Base-by-base conservation (phyloP, 2,329 filamentous ascomycete species). In the Diaporthe destruens region DNA sequence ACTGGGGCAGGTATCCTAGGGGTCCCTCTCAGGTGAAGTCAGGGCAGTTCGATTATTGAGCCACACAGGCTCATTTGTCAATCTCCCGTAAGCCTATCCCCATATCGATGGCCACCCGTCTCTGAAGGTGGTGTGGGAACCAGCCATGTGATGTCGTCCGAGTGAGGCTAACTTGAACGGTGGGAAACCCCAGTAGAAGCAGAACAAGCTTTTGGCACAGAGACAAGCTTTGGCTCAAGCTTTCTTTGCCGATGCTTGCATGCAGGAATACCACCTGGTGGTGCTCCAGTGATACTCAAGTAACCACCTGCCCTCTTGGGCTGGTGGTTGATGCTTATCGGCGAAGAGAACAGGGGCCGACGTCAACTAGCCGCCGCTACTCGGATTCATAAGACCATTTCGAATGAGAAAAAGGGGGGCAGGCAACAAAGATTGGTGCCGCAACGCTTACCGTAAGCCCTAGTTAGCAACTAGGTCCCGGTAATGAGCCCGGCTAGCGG, bases 301-400 rank as follows among this genome's bases (percentile, higher is more conserved):
- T n/a, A 53, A 47, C 47, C 25, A 66, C 61, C 61, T 66, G 61
- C 61, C 61, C 6, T 18, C 36, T 66, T 25, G 5, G 61, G 61
- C 12, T 36, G 20, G 16, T 11, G n/a, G 20, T 7, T 51, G 23
- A 23, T 36, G 44, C 44, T n/a, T 51, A 65, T 36, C 61, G 20
- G 42, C 36, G 29, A 6, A 25, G 25, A 51, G 20, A 34, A 51
- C 61, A 25, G 29, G 25, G 59, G 44, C 16, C 20, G 20, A 11
- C 23, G 44, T 32, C 42, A 36, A 25, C 18, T 18, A 6, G 7
- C 55, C 55, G 34, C 55, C 34, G 29, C 34, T 59, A 42, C n/a
- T 42, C 9, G 18, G n/a, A 36, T 59, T 25, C n/a, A 14, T 20
- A 14, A 7, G 34, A 57, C 34, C 56, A 59, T 12, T 56, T 18